phyloP scores from a whole-genome alignment of 2,329 filamentous ascomycete genomes.

The Hymenoscyphus fructigenus region DNA sequence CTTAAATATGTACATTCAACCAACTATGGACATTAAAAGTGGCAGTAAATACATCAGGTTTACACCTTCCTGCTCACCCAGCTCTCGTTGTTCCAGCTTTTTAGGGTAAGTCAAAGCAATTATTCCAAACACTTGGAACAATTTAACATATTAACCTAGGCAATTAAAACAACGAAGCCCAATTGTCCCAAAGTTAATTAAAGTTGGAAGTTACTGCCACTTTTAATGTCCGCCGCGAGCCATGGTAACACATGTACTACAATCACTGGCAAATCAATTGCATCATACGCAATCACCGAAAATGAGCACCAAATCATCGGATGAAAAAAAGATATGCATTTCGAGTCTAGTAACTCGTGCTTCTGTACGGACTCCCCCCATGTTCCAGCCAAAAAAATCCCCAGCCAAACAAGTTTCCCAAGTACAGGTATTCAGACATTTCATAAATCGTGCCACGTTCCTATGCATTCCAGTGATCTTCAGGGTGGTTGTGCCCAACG shows the following conservation, averaged over 20 bases:
- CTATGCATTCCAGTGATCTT: conserved; percentile 6
- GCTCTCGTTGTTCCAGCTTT: too few species aligned
- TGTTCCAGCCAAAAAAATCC: neutral
- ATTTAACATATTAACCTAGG: too few species aligned
- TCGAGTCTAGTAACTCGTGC: neutral
- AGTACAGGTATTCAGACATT: conserved; percentile 13
- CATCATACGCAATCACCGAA: neutral
- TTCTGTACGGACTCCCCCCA: conserved; percentile 1
- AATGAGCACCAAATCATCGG: neutral
- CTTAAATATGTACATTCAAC: neutral
- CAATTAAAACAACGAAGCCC: too few species aligned
- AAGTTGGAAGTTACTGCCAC: too few species aligned
- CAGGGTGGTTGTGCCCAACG: conserved; percentile 6
- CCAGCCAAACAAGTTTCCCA: conserved; percentile 1
- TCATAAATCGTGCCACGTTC: conserved; percentile 19
- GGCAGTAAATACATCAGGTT: too few species aligned
- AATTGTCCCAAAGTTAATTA: too few species aligned
- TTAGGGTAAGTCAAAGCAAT: too few species aligned
- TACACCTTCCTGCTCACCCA: too few species aligned
- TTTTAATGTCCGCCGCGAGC: too few species aligned
- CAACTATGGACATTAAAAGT: too few species aligned
- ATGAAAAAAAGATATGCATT: neutral
- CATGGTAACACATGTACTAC: neutral
- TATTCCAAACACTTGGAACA: too few species aligned
- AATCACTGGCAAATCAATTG: neutral